These are phyloP conservation scores for Podospora fimiseda DNA, from an alignment of 495 filamentous ascomycete genomes.

Conservation along the genomic window DNA sequence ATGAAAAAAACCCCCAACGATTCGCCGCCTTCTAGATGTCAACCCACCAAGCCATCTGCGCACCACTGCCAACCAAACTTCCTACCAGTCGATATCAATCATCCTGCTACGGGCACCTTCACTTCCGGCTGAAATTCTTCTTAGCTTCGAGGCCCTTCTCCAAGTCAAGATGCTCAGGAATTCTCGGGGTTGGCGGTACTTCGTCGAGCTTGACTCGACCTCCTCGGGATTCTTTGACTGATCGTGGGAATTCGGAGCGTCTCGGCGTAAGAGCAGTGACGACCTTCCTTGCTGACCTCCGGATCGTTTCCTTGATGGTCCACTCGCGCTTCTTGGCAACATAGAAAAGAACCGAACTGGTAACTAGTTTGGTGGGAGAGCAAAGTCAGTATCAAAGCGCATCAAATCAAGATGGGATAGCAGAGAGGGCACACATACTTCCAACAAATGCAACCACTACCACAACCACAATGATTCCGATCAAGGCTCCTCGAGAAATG, in stretches of 20 bases:
- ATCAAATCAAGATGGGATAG: background rate
- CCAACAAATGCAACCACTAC: constrained; percentile 51
- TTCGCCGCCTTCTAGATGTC: background rate
- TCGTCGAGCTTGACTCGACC: constrained; percentile 40
- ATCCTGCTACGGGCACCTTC: background rate
- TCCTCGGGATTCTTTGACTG: constrained; percentile 36
- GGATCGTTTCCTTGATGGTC: constrained; percentile 47
- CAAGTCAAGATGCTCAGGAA: constrained; percentile 37
- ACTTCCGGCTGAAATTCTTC: constrained; percentile 34
- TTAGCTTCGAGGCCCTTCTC: constrained; percentile 42
- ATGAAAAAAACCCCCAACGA: too few relatives aligned
- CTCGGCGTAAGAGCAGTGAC: constrained; percentile 48
- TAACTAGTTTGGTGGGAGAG: constrained; percentile 29
- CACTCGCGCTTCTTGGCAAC: constrained; percentile 53
- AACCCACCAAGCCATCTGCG: background rate
- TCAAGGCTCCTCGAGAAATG: constrained; percentile 52
- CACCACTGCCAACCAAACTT: too few relatives aligned
- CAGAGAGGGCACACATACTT: constrained; percentile 40
- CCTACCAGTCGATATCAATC: background rate
- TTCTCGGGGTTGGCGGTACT: constrained; percentile 44
- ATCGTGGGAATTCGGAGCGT: constrained; percentile 48
- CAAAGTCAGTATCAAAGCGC: background rate
- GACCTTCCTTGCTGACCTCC: constrained; percentile 47
- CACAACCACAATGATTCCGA: constrained; percentile 58
- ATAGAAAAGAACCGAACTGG: constrained; percentile 45